Evolutionary conservation across 805 yeast genomes (phyloP).

Genomic region (Metschnikowia chrysomelidarum): DNA sequence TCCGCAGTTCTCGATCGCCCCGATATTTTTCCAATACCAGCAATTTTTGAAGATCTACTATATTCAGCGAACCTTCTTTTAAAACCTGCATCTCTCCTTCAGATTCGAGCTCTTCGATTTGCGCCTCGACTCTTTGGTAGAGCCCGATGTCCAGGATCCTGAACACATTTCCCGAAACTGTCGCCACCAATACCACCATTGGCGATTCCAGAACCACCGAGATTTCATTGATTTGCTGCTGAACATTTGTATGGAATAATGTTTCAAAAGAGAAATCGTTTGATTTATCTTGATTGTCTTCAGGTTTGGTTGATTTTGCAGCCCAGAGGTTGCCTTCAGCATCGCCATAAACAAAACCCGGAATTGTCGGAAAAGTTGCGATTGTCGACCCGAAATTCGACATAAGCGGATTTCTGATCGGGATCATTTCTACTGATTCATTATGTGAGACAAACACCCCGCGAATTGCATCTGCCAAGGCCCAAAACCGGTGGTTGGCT

Average conservation of each 20-base stretch:
- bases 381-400: conserved; percentile 18
- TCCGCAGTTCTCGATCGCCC: no score
- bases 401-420: conserved; percentile 2
- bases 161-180: conserved; percentile 15
- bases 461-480: conserved; percentile 11
- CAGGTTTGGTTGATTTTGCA: conserved; percentile 1
- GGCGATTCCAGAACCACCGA: conserved; percentile 11
- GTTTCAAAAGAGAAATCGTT: conserved; percentile 6
- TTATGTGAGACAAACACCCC: conserved; percentile 10
- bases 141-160: conserved; percentile 5
- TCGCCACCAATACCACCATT: conserved; percentile 11
- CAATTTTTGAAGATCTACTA: no score
- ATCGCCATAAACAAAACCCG: conserved; percentile 24
- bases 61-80: no score
- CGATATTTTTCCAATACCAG: no score
- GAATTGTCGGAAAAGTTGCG: conserved; percentile 6
- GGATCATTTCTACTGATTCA: neutral
- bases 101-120: neutral
- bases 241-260: conserved; percentile 23
- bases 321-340: conserved; percentile 28
- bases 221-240: conserved; percentile 30
- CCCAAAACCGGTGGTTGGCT: conserved; percentile 4
- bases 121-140: conserved; percentile 1
- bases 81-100: conserved; percentile 3
- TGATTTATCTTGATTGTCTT: neutral